phyloP scores from a whole-genome alignment of 2,329 filamentous ascomycete species.

The Tolypocladium endophyticum region DNA sequence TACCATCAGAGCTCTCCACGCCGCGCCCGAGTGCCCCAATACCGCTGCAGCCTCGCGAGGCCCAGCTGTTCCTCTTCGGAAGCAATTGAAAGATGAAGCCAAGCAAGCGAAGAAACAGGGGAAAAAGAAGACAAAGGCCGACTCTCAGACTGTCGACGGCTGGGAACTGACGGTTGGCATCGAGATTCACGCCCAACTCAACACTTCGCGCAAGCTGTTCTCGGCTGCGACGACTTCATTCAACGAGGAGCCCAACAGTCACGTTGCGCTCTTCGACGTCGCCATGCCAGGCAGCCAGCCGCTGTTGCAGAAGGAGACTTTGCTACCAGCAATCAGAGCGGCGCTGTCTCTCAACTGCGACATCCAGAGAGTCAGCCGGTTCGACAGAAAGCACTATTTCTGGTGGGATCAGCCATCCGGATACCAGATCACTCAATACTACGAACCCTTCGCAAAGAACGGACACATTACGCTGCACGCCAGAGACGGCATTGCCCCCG shows the following conservation, averaged over 20 bases:
- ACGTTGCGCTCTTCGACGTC: conserved; percentile 80
- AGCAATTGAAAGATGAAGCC: conserved; percentile 60
- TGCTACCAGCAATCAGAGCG: conserved; percentile 84
- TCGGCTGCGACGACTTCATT: conserved; percentile 58
- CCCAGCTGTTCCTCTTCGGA: conserved; percentile 46
- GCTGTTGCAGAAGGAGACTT: conserved; percentile 67
- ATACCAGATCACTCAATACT: conserved; percentile 97
- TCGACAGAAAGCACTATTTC: conserved; percentile 98
- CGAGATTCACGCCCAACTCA: conserved; percentile 94
- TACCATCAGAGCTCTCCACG: conserved; percentile 19
- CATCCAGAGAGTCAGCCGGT: conserved; percentile 66
- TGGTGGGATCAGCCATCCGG: conserved; percentile 96
- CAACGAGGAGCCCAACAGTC: conserved; percentile 67
- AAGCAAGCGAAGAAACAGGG: conserved; percentile 61
- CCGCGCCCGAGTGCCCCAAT: conserved; percentile 11
- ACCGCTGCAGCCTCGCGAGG: conserved; percentile 9
- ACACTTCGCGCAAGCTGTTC: conserved; percentile 82
- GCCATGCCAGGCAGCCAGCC: conserved; percentile 87
- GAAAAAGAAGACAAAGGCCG: conserved; percentile 33
- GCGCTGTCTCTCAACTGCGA: conserved; percentile 75
- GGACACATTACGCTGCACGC: conserved; percentile 61
- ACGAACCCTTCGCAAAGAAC: conserved; percentile 58
- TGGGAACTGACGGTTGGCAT: conserved; percentile 97
- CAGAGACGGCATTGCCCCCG: conserved; percentile 68
- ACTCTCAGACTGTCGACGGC: conserved; percentile 44